Base-by-base conservation (phyloP, 371 early-diverging fungal genomes). In the Mucor mucedo region DNA sequence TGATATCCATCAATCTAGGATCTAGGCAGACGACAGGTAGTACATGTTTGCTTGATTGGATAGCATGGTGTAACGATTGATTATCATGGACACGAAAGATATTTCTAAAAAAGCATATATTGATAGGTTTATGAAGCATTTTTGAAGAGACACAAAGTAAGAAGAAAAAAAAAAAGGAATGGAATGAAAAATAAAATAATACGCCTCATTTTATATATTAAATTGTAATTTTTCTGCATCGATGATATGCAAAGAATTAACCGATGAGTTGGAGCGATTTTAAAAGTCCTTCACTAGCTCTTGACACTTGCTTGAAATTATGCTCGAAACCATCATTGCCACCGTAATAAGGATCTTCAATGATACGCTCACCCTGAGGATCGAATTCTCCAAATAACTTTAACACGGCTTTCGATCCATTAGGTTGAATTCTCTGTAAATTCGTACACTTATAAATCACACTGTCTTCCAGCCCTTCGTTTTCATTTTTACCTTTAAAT, bases 341-440 rank as follows among this genome's bases (percentile, higher is more conserved):
- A 55, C 96, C 95, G 64, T 96, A 96, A 68, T 96, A 96, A 42
- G 96, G 98, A 62, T 93, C 92, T 50, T 84, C 79, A 61, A 93
- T 95, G 21, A 95, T 91, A 11, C 72, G 73, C 39, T 93, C 91
- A 0, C 89, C 90, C 57, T 87, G 61, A 7, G 91, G 87, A 69
- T 93, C 94, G 65, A 84, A 95, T 16, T 91, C 86, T n/a, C 98
- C 98, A 88, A 96, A 95, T 69, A 96, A 69, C 58, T 86, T 77
- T 4, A 93, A 83, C 8, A 65, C 63, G 28, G 85, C 78, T 39
- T 66, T 74, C 14, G 80, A 68, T 27, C 78, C 73, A 11, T 58
- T 55, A 5, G 82, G 78, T 45, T 59, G 56, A 50, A 70, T 70
- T 40, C 65, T 65, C 78, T 78, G 55, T 32, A 30, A 42, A 44